Evolutionary conservation across 148 eudicot genomes (phyloP), one percentile per base, ranked within the genome.

Genomic region (Spergularia bocconei): DNA sequence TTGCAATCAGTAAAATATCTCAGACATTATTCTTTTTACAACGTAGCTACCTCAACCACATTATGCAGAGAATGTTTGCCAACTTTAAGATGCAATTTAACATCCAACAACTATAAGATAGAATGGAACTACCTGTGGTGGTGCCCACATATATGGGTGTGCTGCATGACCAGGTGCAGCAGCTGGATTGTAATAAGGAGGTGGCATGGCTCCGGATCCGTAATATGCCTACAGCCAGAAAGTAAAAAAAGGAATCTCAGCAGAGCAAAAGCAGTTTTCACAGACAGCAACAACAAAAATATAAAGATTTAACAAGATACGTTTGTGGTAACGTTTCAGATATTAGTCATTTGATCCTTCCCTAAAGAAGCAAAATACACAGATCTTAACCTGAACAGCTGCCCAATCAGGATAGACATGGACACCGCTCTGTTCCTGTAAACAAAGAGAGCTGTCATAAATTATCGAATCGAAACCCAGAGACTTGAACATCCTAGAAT

Each of bases 331-430:
- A 29, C 2, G 2, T 29, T 29, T 29, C 36, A 29, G 36, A 29
- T 29, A 29, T 29, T 29, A 29, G 36, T 29, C 36, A 29, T 29
- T 29, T 29, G 48, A 44, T 44, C 48, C 48, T 9, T 44, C 48
- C 7, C 48, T 44, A 44, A 29, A 44, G n/a, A 19, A 75, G 60
- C 17, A 56, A 13, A 56, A 16, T 13, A 63, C 4, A 41, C 52
- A 54, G 29, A 50, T 44, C 47, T 71, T 66, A 61, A 87, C 91
- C 88, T 88, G 91, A 19, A 82, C 85, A 77, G 87, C 80, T 67
- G 83, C 85, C 91, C 89, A 88, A 72, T 86, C 87, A 73, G 87
- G 89, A 79, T 79, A 82, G 25, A 82, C 84, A 77, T 88, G 86
- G 57, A 77, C 81, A 57, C 66, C 79, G 68, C 79, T 79, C 62